Evolutionary conservation across 768 basidiomycete genomes (phyloP), one percentile per base, ranked within the genome.

Genomic region (Leccinum boreale): DNA sequence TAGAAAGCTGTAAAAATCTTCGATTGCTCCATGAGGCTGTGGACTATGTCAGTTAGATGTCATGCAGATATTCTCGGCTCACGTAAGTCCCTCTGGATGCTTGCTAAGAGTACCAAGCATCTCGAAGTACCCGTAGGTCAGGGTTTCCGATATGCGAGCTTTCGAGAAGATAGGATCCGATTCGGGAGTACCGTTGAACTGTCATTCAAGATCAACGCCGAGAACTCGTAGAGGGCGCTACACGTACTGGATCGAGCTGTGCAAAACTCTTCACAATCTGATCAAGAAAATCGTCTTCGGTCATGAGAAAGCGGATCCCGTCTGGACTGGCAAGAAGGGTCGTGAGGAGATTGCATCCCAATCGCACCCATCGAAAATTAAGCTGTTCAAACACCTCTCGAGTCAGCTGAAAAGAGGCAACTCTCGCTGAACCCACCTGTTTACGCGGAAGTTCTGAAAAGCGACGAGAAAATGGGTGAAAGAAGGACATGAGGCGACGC

Each of bases 1-100:
- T 98, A 98, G 71, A 98, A 95, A 0, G 92, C 89, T 1, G 94
- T 98, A 72, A 98, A 98, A 26, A 98, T 82, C 66, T 90, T 91
- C 73, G 89, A 89, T 64, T 90, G 90, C 73, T 97, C 94, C 71
- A 99, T 75, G 14, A 98, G 74, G 46, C 95, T 96, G 58, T 14
- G 15, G 12, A 17, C 12, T 47, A 50, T 12, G 56, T 65, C 6
- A 62, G 46, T 42, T 26, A 31, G 11, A 51, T 44, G 46, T 49
- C 19, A 50, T 50, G 49, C 9, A 50, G 42, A 21, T 29, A 11
- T 44, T 21, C 11, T 23, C 15, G 46, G 75, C 89, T 63, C 69
- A 95, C 94, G 92, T 90, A 23, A 95, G 83, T 24, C 97, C 97
- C 49, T 97, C 92, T 50, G 85, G 81, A 61, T 87, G 85, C 67